Base-by-base conservation (phyloP, 495 filamentous ascomycete species). In the Tirmania nivea region DNA sequence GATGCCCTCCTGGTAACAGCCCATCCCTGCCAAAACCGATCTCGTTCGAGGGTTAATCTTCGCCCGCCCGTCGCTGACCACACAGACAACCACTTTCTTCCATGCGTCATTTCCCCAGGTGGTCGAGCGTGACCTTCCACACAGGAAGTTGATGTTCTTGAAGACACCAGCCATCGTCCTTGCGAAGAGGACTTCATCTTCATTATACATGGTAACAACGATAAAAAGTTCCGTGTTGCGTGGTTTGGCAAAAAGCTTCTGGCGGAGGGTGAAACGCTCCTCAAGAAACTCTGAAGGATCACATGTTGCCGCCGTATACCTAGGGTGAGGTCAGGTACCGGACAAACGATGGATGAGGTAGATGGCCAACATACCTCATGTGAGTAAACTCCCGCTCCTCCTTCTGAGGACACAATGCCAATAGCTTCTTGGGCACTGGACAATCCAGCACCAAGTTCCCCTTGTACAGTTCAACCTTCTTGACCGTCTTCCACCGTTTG, bases 31-130 rank as follows among this genome's bases (percentile, higher is more conserved):
- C 51, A 99, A 67, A 31, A 96, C 79, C 45, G 89, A 87, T 58
- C 81, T 77, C 8, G 92, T 96, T 52, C 92, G 74, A 1, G 85
- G 80, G 65, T 95, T 94, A 68, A 99, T 96, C 72, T 99, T 99
- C 45, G 81, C 86, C 79, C 90, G 90, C 54, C 92, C 92, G 60
- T 99, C 92, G 57, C 88, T 95, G 54, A 99, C 89, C 17, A 99
- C 79, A 64, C 92, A 99, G 14, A 99, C 92, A 11, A 99, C 92
- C 57, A 99, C 93, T 72, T 96, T 96, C 71, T 96, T 96, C 92
- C 92, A 99, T 5, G 88, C 86, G 61, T 99, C 90, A 67, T 84
- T 87, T 55, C 92, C 92, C 92, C 92, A 99, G 1, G 88, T 99
- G 68, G 89, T 92, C 66, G 87, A 94, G 59, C 79, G 81, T 7